phyloP scores from a whole-genome alignment of 257 asterid genomes.

The Solanum chiquidenum region DNA sequence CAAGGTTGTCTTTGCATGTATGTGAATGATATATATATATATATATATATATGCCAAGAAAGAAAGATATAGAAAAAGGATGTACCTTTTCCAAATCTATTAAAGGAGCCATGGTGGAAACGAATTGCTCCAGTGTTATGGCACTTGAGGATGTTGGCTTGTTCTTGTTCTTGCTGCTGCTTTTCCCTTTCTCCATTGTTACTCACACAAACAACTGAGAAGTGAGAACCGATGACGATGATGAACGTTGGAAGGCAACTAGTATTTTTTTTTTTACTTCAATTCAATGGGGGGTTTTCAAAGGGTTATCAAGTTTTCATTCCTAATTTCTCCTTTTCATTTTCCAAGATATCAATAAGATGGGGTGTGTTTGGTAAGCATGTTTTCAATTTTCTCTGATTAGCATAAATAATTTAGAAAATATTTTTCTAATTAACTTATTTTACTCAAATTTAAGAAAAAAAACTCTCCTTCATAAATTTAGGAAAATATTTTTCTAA shows the following conservation, averaged over 20 bases:
- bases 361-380: not conserved
- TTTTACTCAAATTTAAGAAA: no score
- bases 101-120: conserved; percentile 81
- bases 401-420: no score
- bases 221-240: not conserved
- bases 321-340: not conserved
- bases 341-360: not conserved
- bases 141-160: conserved; percentile 8
- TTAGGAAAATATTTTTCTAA: no score
- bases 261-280: not conserved
- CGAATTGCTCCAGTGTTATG: conserved; percentile 72
- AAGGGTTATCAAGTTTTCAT: not conserved
- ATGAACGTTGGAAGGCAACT: not conserved
- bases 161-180: conserved; percentile 6
- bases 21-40: not conserved
- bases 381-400: no score
- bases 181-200: conserved; percentile 52
- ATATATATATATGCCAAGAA: not conserved
- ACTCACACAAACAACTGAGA: not conserved
- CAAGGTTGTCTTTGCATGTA: not conserved
- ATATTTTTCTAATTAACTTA: no score
- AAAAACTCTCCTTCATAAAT: no score
- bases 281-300: not conserved
- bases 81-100: conserved; percentile 85
- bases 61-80: not conserved